Conservation (phyloP, 106 monocot species). For the Acorus calamus region DNA sequence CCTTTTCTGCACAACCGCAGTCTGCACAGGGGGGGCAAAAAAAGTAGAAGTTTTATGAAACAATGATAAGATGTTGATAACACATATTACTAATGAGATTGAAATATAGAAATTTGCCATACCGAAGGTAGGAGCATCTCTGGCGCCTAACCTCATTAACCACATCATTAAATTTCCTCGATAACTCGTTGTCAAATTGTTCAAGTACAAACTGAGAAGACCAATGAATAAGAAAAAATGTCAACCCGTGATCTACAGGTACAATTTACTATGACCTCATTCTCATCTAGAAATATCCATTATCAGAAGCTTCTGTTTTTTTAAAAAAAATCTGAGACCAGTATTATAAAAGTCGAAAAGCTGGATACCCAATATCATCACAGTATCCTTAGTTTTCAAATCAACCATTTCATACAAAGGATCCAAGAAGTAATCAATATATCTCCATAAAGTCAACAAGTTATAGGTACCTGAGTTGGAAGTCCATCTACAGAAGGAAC, state of each 20-base stretch:
- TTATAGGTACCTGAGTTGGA: constrained; percentile 51
- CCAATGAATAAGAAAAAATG: not conserved
- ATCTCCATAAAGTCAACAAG: not conserved
- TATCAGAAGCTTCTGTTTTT: too few relatives aligned
- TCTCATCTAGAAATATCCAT: too few relatives aligned
- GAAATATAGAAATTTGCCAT: constrained; percentile 4
- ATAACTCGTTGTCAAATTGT: constrained; percentile 72
- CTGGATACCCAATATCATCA: too few relatives aligned
- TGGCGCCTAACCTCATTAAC: constrained; percentile 89
- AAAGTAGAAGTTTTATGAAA: not conserved
- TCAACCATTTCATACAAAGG: too few relatives aligned
- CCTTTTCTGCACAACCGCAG: constrained; percentile 81
- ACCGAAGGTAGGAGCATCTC: constrained; percentile 94
- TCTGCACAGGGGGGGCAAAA: constrained; percentile 28
- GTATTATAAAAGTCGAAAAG: too few relatives aligned
- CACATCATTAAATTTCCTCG: constrained; percentile 65
- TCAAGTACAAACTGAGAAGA: constrained; percentile 62
- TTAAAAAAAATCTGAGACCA: too few relatives aligned
- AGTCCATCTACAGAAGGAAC: constrained; percentile 55
- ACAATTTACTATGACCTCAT: too few relatives aligned
- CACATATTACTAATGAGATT: not conserved
- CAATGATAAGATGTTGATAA: too few relatives aligned
- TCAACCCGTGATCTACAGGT: too few relatives aligned
- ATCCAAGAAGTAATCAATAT: too few relatives aligned
- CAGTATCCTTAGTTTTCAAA: too few relatives aligned